These are phyloP conservation scores for Marasmius tenuissimus DNA, from an alignment of 1,284 basidiomycete species.

Conservation along the genomic window DNA sequence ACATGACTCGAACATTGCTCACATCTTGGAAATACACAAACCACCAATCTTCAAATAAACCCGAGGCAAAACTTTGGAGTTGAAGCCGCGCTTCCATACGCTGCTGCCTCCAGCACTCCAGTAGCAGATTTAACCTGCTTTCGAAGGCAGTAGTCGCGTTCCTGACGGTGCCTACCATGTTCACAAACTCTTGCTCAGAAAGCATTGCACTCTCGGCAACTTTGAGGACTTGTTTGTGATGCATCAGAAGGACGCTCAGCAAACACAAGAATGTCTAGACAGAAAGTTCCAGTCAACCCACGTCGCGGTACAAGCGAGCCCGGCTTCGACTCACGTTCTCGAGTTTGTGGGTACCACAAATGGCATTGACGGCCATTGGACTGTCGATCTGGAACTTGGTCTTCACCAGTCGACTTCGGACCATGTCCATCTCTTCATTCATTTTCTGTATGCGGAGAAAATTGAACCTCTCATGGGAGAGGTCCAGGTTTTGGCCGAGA, in stretches of 20 bases:
- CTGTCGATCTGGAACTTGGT: neutral
- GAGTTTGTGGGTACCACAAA: neutral
- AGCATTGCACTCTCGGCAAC: neutral
- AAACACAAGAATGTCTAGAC: neutral
- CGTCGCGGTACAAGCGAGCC: neutral
- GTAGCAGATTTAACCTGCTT: neutral
- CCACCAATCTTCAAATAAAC: neutral
- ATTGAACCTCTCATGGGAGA: neutral
- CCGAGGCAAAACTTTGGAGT: neutral
- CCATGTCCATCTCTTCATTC: neutral
- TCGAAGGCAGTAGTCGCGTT: neutral
- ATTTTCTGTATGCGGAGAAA: neutral
- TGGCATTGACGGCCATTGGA: neutral
- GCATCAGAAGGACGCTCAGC: neutral
- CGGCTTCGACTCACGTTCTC: neutral
- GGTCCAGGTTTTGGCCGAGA: neutral
- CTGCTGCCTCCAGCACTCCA: slow-evolving; percentile 1
- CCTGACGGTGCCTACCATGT: neutral
- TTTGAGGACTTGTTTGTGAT: neutral
- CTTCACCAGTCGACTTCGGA: neutral
- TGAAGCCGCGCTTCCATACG: neutral
- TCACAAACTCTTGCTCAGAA: neutral
- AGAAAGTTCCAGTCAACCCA: neutral
- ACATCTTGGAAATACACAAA: neutral
- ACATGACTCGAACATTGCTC: neutral